A percentile compares a stretch with the other conserved stretches of the same genome.
Conservation (phyloP, 306 rosid genomes). For the Hylodesmum podocarpum region DNA sequence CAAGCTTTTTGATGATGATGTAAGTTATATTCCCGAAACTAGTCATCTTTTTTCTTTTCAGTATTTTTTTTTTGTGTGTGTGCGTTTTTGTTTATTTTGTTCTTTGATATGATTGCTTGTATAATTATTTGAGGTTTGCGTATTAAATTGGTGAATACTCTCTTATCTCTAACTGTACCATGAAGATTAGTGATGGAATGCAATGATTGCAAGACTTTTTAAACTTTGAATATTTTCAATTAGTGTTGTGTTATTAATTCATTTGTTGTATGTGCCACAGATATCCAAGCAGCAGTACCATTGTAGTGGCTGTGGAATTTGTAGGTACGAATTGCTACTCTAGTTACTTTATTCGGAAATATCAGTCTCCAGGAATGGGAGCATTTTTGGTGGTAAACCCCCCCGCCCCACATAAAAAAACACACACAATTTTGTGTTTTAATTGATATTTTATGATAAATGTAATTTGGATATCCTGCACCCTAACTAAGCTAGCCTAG, state of each 20-base stretch:
- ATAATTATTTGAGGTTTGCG: not conserved
- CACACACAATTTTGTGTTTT: not conserved
- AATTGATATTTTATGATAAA: not conserved
- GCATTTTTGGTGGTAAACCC: no score
- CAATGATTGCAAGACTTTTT: not conserved
- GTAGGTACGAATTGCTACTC: slow-evolving; percentile 59
- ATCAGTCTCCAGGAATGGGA: no score
- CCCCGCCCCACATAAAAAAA: no score
- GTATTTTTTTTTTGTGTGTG: not conserved
- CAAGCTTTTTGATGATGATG: slow-evolving; percentile 94
- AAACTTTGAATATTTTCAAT: not conserved
- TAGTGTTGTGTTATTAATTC: not conserved
- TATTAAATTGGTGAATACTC: not conserved
- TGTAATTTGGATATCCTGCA: not conserved
- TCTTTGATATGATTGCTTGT: not conserved
- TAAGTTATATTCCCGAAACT: slow-evolving; percentile 40
- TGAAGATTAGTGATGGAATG: not conserved
- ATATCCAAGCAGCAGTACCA: slow-evolving; percentile 78
- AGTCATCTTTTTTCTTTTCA: not conserved
- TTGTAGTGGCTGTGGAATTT: slow-evolving; percentile 85
- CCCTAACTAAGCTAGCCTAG: not conserved
- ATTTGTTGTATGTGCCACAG: slow-evolving; percentile 41
- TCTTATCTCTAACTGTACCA: not conserved
- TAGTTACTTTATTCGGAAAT: not conserved
- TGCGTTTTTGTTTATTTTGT: no score